Evolutionary conservation across 441 rosid species (phyloP).

Genomic region (Breynia disticha): DNA sequence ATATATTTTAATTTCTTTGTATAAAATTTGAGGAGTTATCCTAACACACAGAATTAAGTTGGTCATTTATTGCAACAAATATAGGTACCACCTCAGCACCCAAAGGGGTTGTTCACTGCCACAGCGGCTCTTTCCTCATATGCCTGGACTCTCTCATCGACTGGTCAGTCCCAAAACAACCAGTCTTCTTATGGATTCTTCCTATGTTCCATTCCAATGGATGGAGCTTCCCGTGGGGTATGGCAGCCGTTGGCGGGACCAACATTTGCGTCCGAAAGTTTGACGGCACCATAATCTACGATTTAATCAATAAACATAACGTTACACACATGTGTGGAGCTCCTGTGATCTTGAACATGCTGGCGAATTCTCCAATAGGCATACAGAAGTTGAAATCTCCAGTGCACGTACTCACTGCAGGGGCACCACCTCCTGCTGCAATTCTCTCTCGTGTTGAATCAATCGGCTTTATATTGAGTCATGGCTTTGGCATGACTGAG

Average conservation of each 20-base stretch:
- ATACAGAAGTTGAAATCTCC: slow-evolving; percentile 26
- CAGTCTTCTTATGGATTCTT: slow-evolving; percentile 71
- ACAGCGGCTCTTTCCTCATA: slow-evolving; percentile 40
- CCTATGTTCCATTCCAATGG: slow-evolving; percentile 83
- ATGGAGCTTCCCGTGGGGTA: slow-evolving; percentile 72
- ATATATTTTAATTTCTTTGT: no score
- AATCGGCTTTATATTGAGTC: slow-evolving; percentile 57
- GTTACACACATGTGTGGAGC: slow-evolving; percentile 90
- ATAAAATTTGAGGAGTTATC: no score
- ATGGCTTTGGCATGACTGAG: slow-evolving; percentile 70
- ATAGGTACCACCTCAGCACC: slow-evolving; percentile 85
- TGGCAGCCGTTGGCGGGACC: slow-evolving; percentile 71
- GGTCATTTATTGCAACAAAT: no score
- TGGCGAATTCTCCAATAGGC: slow-evolving; percentile 27
- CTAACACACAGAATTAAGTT: no score
- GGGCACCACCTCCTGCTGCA: slow-evolving; percentile 73
- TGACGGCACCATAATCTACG: slow-evolving; percentile 35
- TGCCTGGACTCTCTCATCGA: slow-evolving; percentile 40
- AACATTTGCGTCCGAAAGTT: slow-evolving; percentile 57
- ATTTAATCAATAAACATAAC: slow-evolving; percentile 32
- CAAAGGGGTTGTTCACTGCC: slow-evolving; percentile 70
- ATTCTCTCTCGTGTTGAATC: slow-evolving; percentile 56
- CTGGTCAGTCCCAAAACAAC: slow-evolving; percentile 58
- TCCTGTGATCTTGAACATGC: slow-evolving; percentile 74
- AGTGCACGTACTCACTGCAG: slow-evolving; percentile 56